Evolutionary conservation across 1,139 yeast species (phyloP).

Genomic region (Yamadazyma membranifaciens): DNA sequence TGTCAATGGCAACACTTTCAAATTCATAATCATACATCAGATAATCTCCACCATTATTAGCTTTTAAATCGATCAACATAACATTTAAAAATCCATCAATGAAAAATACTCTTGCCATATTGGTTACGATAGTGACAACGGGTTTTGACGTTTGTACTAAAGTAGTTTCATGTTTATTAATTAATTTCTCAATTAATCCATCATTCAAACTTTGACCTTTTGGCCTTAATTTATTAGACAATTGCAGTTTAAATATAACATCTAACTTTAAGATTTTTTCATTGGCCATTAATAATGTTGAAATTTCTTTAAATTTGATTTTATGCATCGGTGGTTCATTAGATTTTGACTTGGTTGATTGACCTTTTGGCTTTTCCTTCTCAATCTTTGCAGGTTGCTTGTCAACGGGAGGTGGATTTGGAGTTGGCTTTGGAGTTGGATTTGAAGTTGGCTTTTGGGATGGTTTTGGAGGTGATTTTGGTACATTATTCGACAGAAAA

Average conservation of each 20-base stretch:
- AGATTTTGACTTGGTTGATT: not conserved
- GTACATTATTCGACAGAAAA: not conserved
- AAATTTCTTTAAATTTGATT: slow-evolving; percentile 35
- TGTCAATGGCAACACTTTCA: slow-evolving; percentile 37
- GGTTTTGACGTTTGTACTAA: slow-evolving; percentile 36
- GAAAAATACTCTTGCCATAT: slow-evolving; percentile 44
- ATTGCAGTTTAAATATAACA: slow-evolving; percentile 36
- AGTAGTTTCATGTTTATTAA: slow-evolving; percentile 32
- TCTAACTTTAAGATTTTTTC: slow-evolving; percentile 47
- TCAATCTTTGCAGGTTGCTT: slow-evolving; percentile 11
- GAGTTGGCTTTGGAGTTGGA: not conserved
- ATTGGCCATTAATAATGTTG: slow-evolving; percentile 28
- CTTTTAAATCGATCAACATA: slow-evolving; percentile 43
- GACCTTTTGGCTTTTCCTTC: not conserved
- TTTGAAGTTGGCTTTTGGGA: not conserved
- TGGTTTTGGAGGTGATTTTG: not conserved
- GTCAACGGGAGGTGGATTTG: not conserved
- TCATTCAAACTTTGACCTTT: slow-evolving; percentile 31
- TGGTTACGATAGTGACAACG: slow-evolving; percentile 50
- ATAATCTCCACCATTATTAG: slow-evolving; percentile 57
- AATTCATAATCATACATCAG: slow-evolving; percentile 81
- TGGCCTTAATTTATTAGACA: slow-evolving; percentile 26
- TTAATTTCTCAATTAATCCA: slow-evolving; percentile 38
- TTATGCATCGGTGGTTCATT: slow-evolving; percentile 3
- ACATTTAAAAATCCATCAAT: slow-evolving; percentile 38